Evolutionary conservation across 129 eudicot genomes (phyloP).

Genomic region (Logfia minima): DNA sequence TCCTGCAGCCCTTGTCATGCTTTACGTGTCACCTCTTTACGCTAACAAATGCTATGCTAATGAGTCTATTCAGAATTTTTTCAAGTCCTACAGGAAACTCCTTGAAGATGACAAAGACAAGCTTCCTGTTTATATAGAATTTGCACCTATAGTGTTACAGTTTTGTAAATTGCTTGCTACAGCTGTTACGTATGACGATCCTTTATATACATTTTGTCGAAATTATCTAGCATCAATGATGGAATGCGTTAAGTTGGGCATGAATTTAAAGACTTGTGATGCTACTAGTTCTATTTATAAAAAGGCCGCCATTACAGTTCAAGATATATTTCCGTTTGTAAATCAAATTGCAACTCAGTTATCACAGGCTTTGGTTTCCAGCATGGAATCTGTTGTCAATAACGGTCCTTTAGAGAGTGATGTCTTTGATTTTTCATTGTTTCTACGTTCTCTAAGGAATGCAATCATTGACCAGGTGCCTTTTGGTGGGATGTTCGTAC

Average conservation of each 20-base stretch:
- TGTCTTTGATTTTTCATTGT: background rate
- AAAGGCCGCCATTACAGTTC: background rate
- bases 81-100: slow-evolving; percentile 19
- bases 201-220: slow-evolving; percentile 52
- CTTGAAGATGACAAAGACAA: slow-evolving; percentile 15
- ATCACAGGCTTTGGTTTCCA: background rate
- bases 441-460: background rate
- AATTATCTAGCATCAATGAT: slow-evolving; percentile 54
- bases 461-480: background rate
- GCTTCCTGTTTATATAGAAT: slow-evolving; percentile 15
- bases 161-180: slow-evolving; percentile 62
- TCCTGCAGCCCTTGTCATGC: slow-evolving; percentile 57
- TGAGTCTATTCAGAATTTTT: slow-evolving; percentile 43
- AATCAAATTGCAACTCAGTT: background rate
- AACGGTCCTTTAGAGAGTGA: background rate
- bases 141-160: slow-evolving; percentile 55
- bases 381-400: slow-evolving; percentile 11
- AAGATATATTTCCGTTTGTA: background rate
- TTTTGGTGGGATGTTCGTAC: background rate
- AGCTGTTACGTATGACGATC: slow-evolving; percentile 34
- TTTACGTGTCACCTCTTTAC: slow-evolving; percentile 43
- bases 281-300: background rate
- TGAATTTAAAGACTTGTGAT: background rate
- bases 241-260: slow-evolving; percentile 31
- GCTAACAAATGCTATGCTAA: slow-evolving; percentile 44